These are phyloP conservation scores for Rhizomucor miehei DNA, from an alignment of 371 early-diverging fungal genomes.

Conservation along the genomic window DNA sequence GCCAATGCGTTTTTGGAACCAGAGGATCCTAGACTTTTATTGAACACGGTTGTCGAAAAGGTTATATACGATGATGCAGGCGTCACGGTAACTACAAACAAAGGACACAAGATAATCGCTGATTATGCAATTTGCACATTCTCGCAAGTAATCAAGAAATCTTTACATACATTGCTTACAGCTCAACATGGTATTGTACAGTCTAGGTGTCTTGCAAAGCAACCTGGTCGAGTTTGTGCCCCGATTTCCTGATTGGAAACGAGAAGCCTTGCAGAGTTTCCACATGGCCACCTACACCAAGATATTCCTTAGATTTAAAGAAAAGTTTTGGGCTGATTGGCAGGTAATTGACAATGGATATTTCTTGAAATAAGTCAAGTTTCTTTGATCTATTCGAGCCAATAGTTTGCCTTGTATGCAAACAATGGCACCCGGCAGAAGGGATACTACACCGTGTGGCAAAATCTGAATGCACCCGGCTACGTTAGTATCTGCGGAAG, in stretches of 20 bases:
- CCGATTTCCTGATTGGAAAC: constrained; percentile 46
- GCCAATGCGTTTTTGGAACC: constrained; percentile 13
- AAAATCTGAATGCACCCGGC: constrained; percentile 43
- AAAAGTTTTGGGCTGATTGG: constrained; percentile 44
- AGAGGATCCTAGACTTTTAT: constrained; percentile 26
- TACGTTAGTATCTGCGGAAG: constrained; percentile 13
- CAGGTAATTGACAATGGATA: constrained; percentile 26
- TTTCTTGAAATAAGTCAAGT: too few species aligned
- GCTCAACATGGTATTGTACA: constrained; percentile 2
- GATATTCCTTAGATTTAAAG: constrained; percentile 37
- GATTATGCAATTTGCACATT: constrained; percentile 51
- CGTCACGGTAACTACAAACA: constrained; percentile 25
- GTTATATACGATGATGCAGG: constrained; percentile 23
- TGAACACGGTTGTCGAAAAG: constrained; percentile 32
- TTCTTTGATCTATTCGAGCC: not conserved
- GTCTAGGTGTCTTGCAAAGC: constrained; percentile 46
- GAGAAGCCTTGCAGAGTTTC: constrained; percentile 38
- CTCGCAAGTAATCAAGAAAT: constrained; percentile 20
- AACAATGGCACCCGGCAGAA: constrained; percentile 20
- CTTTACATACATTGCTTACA: not conserved
- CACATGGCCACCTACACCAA: constrained; percentile 52
- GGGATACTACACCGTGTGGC: constrained; percentile 46
- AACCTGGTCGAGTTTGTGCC: constrained; percentile 31
- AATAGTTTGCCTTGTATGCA: constrained; percentile 45
- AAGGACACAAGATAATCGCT: constrained; percentile 30